Conservation (phyloP, 202 grass and related monocot genomes). For the Tripidium arundinaceum region DNA sequence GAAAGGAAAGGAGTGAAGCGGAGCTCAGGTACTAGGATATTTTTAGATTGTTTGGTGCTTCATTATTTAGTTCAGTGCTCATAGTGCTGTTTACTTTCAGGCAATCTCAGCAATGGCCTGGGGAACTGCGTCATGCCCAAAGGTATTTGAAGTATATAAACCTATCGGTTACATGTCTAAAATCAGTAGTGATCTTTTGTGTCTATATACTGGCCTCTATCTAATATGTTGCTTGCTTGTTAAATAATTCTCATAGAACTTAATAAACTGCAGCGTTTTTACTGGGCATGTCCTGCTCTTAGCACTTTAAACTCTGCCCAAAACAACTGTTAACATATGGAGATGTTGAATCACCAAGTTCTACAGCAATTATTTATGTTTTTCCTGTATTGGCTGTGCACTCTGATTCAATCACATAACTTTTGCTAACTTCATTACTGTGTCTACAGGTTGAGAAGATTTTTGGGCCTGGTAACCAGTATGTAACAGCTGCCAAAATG, state of each 20-base stretch:
- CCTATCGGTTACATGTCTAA: neutral
- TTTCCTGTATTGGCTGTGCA: neutral
- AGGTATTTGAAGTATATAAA: conserved; percentile 49
- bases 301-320: neutral
- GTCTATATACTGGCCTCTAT: neutral
- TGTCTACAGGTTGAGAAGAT: conserved; percentile 73
- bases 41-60: neutral
- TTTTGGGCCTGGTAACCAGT: conserved; percentile 95
- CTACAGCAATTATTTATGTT: neutral
- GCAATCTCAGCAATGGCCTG: conserved; percentile 97
- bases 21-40: conserved; percentile 25
- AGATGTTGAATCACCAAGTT: neutral
- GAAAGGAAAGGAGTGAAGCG: conserved; percentile 15
- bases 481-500: conserved; percentile 99
- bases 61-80: neutral
- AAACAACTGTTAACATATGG: neutral
- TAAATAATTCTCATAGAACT: neutral
- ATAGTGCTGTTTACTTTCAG: conserved; percentile 41
- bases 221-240: neutral
- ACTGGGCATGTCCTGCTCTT: neutral
- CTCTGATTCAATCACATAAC: neutral
- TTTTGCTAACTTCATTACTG: neutral
- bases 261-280: neutral
- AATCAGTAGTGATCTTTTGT: neutral
- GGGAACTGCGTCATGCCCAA: conserved; percentile 87